Percentiles rank a stretch among this genome's conserved stretches.
phyloP scores from a whole-genome alignment of 805 yeast genomes.

The Saccharomycopsis lassenensis region DNA sequence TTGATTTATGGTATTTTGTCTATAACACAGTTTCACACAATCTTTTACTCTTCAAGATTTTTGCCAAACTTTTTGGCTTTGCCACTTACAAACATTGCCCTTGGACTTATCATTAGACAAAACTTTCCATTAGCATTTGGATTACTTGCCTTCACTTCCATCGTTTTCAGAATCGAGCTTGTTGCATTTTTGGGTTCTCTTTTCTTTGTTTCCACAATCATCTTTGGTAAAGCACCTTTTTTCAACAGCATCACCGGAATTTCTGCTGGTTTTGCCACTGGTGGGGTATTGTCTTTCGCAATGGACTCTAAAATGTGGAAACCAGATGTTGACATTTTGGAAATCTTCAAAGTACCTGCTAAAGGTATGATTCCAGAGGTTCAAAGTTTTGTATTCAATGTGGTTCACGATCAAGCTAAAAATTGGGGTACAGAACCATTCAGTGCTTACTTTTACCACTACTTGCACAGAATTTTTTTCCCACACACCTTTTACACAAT shows the following conservation, averaged over 20 bases:
- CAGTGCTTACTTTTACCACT: constrained; percentile 47
- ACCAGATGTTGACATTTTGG: constrained; percentile 69
- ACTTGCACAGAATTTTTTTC: constrained; percentile 24
- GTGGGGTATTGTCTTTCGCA: constrained; percentile 34
- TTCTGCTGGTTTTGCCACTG: constrained; percentile 40
- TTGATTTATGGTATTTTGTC: too few species aligned
- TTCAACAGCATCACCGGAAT: constrained; percentile 30
- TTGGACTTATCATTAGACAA: constrained; percentile 41
- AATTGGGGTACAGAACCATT: constrained; percentile 84
- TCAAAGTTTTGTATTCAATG: constrained; percentile 62
- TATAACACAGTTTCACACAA: constrained; percentile 73
- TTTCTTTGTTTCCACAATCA: constrained; percentile 34
- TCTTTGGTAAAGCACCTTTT: constrained; percentile 37
- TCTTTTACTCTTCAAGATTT: constrained; percentile 73
- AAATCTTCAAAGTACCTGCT: constrained; percentile 19
- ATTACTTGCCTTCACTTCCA: constrained; percentile 49
- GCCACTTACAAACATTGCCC: constrained; percentile 54
- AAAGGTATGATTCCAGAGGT: constrained; percentile 59
- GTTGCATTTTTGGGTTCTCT: constrained; percentile 43
- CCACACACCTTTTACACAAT: too few species aligned
- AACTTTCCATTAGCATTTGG: constrained; percentile 37
- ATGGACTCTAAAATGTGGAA: constrained; percentile 81
- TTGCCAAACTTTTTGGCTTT: constrained; percentile 81
- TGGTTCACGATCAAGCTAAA: constrained; percentile 58
- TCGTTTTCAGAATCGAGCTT: constrained; percentile 65